Evolutionary conservation across 257 asterid species (phyloP), one percentile per base, ranked within the genome.

Genomic region (Rhazya stricta): DNA sequence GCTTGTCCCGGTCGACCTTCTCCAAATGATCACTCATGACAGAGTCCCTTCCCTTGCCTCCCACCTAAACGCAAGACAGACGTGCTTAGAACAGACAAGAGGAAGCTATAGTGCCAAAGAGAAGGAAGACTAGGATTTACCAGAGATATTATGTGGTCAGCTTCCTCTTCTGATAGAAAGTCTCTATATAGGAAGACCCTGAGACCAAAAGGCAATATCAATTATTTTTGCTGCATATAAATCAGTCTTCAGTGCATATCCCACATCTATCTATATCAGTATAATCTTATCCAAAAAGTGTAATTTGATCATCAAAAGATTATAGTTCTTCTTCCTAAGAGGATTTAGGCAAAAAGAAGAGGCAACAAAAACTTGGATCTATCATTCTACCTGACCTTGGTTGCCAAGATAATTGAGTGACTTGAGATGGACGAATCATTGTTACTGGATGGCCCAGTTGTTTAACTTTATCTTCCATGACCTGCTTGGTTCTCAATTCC

Each of bases 301-400:
- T 32, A 2, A 66, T 66, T 37, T 65, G 18, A 65, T 66, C 48
- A 16, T 4, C 21, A 21, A 34, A 9, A 34, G 32, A 71, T 25
- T 27, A 34, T 19, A 32, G 46, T 37, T 30, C 72, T n/a, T 72
- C 30, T 66, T 29, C 25, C 21, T 13, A 45, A 41, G 3, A 42
- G 27, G 71, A 39, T 32, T 10, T 2, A 36, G 61, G 75, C 41
- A 50, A 68, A 81, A 42, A 63, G 42, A 30, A 69, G 74, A 73
- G 67, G 78, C 69, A 81, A 77, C 63, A 60, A 23, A 74, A 57
- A 41, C 68, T 42, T 67, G 23, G 83, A 79, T 67, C 61, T 43
- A 74, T 77, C 68, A 69, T 80, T 85, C 83, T 87, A 88, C 96
- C 96, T 88, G 96, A 93, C 98, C 98, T 93, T 89, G 97, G 98